Evolutionary conservation across 345 rosid species (phyloP).

Genomic region (Euphorbia tirucalli): DNA sequence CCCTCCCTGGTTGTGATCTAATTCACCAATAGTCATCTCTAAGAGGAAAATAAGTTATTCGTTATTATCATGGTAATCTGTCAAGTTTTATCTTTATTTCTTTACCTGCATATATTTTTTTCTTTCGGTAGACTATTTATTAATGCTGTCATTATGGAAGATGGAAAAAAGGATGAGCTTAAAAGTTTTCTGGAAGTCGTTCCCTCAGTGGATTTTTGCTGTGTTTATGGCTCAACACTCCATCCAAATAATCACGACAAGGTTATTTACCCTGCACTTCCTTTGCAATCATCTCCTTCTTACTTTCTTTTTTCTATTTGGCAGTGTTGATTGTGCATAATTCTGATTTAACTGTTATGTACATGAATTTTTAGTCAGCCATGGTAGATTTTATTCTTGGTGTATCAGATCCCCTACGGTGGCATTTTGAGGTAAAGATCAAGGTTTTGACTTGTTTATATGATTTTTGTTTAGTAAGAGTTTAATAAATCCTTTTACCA

Average conservation of each 20-base stretch:
- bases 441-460: background rate
- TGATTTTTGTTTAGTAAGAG: background rate
- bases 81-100: background rate
- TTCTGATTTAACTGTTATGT: background rate
- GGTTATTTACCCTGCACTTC: conserved; percentile 33
- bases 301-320: background rate
- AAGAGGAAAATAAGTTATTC: too few relatives aligned
- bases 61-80: background rate
- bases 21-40: too few relatives aligned
- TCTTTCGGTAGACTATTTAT: background rate
- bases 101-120: background rate
- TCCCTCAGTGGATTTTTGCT: conserved; percentile 80
- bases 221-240: conserved; percentile 82
- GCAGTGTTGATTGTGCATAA: background rate
- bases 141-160: conserved; percentile 34
- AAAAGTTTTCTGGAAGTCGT: conserved; percentile 49
- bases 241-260: conserved; percentile 71
- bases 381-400: conserved; percentile 87
- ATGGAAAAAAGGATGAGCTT: conserved; percentile 43
- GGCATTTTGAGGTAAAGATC: conserved; percentile 74
- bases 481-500: background rate
- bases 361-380: conserved; percentile 46
- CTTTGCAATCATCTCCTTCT: background rate
- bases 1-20: too few relatives aligned
- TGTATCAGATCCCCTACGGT: conserved; percentile 73